Conservation (phyloP, 305 asterid species). For the Rubia peregrina region DNA sequence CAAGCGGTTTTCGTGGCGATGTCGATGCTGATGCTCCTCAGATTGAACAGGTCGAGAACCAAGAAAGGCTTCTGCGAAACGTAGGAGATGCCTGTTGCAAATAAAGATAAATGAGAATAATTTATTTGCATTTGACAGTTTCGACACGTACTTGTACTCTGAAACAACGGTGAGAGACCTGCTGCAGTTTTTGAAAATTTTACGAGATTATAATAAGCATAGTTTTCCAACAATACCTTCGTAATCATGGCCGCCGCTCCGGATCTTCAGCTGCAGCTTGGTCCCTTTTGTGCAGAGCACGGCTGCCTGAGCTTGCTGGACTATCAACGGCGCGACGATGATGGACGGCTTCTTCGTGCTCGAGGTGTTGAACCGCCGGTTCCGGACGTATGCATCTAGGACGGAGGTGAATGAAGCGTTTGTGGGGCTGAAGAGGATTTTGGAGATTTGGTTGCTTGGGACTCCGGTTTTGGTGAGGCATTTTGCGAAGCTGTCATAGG, state of each 20-base stretch:
- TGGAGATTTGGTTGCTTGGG: neutral
- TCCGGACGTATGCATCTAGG: neutral
- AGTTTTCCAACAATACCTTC: neutral
- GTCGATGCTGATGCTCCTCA: neutral
- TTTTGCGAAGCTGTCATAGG: neutral
- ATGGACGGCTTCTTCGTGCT: neutral
- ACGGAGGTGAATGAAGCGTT: neutral
- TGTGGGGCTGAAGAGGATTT: neutral
- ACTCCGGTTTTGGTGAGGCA: conserved; percentile 2
- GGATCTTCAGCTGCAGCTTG: neutral
- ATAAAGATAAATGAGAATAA: too few relatives aligned
- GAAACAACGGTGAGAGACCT: too few relatives aligned
- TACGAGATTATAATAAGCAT: too few relatives aligned
- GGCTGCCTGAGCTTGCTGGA: neutral
- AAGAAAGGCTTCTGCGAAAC: neutral
- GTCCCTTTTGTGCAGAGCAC: neutral
- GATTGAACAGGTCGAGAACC: neutral
- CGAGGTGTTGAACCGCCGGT: neutral
- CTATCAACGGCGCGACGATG: neutral
- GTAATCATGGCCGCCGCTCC: neutral
- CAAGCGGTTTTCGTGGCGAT: neutral
- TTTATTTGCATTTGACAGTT: too few relatives aligned
- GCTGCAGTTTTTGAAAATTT: too few relatives aligned
- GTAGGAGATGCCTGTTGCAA: neutral
- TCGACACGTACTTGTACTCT: too few relatives aligned